phyloP scores from a whole-genome alignment of 495 filamentous ascomycete species.

The Neurospora cerealis region DNA sequence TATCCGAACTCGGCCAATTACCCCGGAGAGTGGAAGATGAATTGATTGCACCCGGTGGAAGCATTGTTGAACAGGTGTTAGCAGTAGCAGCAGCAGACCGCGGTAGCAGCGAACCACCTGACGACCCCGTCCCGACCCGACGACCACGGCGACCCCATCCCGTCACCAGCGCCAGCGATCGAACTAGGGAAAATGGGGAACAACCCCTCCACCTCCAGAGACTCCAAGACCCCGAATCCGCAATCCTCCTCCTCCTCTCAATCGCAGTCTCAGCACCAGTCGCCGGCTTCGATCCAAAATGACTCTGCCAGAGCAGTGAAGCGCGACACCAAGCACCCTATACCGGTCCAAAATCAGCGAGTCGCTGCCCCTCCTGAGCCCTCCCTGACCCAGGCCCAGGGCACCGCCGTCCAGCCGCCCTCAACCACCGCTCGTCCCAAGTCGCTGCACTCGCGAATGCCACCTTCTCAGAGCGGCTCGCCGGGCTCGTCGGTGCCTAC shows the following conservation, averaged over 20 bases:
- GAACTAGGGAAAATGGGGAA: slow-evolving; percentile 24
- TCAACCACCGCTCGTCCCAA: slow-evolving; percentile 32
- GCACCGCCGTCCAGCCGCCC: slow-evolving; percentile 25
- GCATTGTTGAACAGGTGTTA: background rate
- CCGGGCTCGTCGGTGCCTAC: slow-evolving; percentile 21
- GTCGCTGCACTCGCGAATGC: slow-evolving; percentile 25
- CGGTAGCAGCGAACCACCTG: background rate
- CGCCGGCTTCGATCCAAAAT: slow-evolving; percentile 11
- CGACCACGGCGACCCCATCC: background rate
- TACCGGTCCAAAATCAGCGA: slow-evolving; percentile 27
- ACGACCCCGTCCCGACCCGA: background rate
- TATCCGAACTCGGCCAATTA: background rate
- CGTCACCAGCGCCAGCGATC: background rate
- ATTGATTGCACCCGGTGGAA: background rate
- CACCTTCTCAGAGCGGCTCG: slow-evolving; percentile 28
- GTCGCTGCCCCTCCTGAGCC: slow-evolving; percentile 43
- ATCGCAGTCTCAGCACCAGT: slow-evolving; percentile 10
- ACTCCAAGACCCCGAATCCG: slow-evolving; percentile 7
- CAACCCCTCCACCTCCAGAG: slow-evolving; percentile 24
- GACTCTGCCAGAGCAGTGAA: slow-evolving; percentile 18
- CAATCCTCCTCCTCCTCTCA: slow-evolving; percentile 12
- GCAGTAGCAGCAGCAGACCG: background rate
- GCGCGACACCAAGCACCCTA: slow-evolving; percentile 20
- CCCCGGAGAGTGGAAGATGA: background rate
- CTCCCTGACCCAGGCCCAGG: slow-evolving; percentile 44